phyloP scores from a whole-genome alignment of 108 stramenopile species.

The Nitzschia sp. region DNA sequence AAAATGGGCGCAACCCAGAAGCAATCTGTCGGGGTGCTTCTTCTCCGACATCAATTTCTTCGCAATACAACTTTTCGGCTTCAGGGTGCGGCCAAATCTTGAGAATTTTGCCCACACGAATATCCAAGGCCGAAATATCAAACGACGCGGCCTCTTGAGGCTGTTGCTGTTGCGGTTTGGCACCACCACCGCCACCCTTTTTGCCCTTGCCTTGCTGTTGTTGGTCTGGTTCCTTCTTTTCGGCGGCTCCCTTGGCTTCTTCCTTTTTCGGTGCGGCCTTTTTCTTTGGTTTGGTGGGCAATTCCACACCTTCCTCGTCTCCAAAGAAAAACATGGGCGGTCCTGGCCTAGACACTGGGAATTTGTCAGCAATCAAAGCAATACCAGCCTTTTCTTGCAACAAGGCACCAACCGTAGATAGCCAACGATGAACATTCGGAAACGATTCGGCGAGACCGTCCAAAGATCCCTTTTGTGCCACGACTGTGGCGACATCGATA shows the following conservation, averaged over 20 bases:
- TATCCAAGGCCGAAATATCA: conserved; percentile 80
- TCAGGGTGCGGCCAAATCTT: conserved; percentile 95
- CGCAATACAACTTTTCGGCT: conserved; percentile 96
- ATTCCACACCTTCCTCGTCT: conserved; percentile 53
- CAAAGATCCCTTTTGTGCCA: conserved; percentile 18
- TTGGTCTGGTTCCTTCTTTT: conserved; percentile 18
- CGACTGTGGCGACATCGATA: conserved; percentile 66
- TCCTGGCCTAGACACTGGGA: not conserved
- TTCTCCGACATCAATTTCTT: conserved; percentile 95
- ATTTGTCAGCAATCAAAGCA: not conserved
- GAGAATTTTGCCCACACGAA: conserved; percentile 91
- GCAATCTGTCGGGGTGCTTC: conserved; percentile 89
- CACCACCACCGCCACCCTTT: conserved; percentile 3
- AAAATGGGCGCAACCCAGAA: conserved; percentile 92
- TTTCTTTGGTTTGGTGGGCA: conserved; percentile 24
- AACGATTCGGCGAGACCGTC: not conserved
- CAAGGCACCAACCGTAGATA: conserved; percentile 25
- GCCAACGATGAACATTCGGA: conserved; percentile 53
- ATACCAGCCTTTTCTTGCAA: conserved; percentile 15
- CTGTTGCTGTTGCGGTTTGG: conserved; percentile 20
- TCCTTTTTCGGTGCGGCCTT: conserved; percentile 6
- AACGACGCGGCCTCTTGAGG: conserved; percentile 28
- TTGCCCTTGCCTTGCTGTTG: conserved; percentile 28
- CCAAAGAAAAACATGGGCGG: conserved; percentile 70
- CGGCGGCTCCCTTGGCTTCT: conserved; percentile 11